Conservation (phyloP, 176 grass and related monocot genomes). For the Lolium perenne region DNA sequence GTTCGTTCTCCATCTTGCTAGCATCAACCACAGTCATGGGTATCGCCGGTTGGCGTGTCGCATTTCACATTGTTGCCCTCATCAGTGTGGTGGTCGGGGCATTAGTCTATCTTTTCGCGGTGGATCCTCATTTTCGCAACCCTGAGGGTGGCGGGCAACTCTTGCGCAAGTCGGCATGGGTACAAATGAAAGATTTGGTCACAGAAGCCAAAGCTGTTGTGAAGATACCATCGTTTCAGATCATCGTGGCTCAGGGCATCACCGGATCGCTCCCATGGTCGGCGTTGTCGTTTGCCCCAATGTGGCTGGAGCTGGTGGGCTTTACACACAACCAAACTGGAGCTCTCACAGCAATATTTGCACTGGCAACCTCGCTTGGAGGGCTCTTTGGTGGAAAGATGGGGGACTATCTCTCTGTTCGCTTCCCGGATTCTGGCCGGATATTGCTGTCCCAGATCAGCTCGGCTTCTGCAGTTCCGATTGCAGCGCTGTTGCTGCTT, state of each 20-base stretch:
- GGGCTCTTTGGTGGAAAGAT: conserved; percentile 77
- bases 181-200: conserved; percentile 58
- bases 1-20: conserved; percentile 64
- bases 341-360: conserved; percentile 51
- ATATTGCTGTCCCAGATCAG: conserved; percentile 87
- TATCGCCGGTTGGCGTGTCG: conserved; percentile 73
- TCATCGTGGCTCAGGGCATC: conserved; percentile 88
- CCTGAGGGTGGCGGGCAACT: not conserved
- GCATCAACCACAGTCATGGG: conserved; percentile 72
- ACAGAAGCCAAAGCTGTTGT: conserved; percentile 69
- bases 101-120: conserved; percentile 64
- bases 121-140: conserved; percentile 66
- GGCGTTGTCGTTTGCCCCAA: conserved; percentile 68
- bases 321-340: conserved; percentile 67
- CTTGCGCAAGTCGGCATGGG: conserved; percentile 47
- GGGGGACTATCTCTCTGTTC: conserved; percentile 66
- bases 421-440: conserved; percentile 64
- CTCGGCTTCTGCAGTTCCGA: conserved; percentile 76
- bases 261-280: conserved; percentile 94
- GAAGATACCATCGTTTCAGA: conserved; percentile 83
- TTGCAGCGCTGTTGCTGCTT: conserved; percentile 70
- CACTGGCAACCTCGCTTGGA: conserved; percentile 67
- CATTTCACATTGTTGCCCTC: conserved; percentile 73
- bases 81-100: conserved; percentile 64
- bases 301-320: conserved; percentile 89